phyloP scores from a whole-genome alignment of 2,329 filamentous ascomycete species.

The Aspergillus sp. region DNA sequence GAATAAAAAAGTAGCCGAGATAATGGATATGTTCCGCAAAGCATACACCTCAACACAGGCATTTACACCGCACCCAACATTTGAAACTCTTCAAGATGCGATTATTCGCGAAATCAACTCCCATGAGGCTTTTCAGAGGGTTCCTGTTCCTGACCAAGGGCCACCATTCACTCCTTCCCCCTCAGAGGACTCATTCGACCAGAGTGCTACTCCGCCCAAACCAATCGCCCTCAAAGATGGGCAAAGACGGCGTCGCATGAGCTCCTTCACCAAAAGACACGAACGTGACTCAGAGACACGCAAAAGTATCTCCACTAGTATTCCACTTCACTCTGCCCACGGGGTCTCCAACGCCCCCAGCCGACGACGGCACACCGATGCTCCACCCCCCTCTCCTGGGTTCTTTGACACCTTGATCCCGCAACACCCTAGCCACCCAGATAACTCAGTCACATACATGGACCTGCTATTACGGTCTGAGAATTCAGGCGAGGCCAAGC shows the following conservation, averaged over 20 bases:
- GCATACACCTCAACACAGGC: slow-evolving; percentile 33
- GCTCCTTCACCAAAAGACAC: slow-evolving; percentile 30
- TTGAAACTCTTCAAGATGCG: slow-evolving; percentile 43
- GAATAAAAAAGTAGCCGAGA: slow-evolving; percentile 38
- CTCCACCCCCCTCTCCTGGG: slow-evolving; percentile 34
- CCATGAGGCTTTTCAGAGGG: slow-evolving; percentile 41
- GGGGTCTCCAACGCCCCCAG: slow-evolving; percentile 11
- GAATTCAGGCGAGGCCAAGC: slow-evolving; percentile 7
- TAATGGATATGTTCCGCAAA: slow-evolving; percentile 44
- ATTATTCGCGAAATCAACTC: slow-evolving; percentile 47
- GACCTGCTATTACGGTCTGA: slow-evolving; percentile 28
- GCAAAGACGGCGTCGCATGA: slow-evolving; percentile 32
- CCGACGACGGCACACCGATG: slow-evolving; percentile 43
- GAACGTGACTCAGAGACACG: slow-evolving; percentile 26
- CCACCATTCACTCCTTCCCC: slow-evolving; percentile 35
- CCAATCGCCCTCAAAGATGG: slow-evolving; percentile 31
- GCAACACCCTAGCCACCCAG: slow-evolving; percentile 3
- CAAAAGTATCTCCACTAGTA: slow-evolving; percentile 31
- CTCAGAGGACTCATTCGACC: slow-evolving; percentile 25
- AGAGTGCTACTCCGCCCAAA: slow-evolving; percentile 10
- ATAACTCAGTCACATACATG: slow-evolving; percentile 30
- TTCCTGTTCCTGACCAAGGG: slow-evolving; percentile 32
- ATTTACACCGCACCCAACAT: slow-evolving; percentile 35
- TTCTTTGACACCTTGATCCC: slow-evolving; percentile 26
- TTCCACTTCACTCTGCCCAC: slow-evolving; percentile 14